Percentiles rank a stretch among this genome's conserved stretches.
phyloP scores from a whole-genome alignment of 148 eudicot genomes.

The Beta vulgaris region DNA sequence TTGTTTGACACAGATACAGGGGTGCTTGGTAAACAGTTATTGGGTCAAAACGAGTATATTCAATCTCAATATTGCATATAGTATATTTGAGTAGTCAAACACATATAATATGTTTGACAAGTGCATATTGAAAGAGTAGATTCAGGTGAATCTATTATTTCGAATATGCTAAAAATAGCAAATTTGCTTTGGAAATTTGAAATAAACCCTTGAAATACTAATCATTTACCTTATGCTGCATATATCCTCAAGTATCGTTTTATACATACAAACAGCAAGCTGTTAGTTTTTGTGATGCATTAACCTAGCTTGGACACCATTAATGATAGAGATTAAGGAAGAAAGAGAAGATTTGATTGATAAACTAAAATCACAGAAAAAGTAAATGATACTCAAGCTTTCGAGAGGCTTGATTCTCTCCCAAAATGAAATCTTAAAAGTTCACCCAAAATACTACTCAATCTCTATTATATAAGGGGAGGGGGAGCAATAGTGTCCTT shows the following conservation, averaged over 20 bases:
- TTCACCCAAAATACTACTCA: no score
- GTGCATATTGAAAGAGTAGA: neutral
- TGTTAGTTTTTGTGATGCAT: no score
- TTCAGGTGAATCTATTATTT: neutral
- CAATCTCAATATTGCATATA: no score
- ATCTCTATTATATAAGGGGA: no score
- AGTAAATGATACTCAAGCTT: no score
- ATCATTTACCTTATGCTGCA: neutral
- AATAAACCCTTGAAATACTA: conserved; percentile 4
- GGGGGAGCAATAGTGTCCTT: no score
- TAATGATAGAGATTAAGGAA: no score
- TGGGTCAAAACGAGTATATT: neutral
- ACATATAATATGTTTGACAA: neutral
- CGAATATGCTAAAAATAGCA: neutral
- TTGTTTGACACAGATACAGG: neutral
- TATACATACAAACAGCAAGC: neutral
- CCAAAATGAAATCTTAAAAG: no score
- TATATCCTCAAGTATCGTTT: neutral
- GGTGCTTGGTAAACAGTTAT: neutral
- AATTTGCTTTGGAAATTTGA: neutral
- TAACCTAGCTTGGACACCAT: no score
- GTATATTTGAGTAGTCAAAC: neutral
- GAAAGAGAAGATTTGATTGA: no score
- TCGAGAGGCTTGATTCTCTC: no score
- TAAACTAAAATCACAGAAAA: no score